Evolutionary conservation across 2,329 filamentous ascomycete genomes (phyloP).

Genomic region (Hymenoscyphus repandus): DNA sequence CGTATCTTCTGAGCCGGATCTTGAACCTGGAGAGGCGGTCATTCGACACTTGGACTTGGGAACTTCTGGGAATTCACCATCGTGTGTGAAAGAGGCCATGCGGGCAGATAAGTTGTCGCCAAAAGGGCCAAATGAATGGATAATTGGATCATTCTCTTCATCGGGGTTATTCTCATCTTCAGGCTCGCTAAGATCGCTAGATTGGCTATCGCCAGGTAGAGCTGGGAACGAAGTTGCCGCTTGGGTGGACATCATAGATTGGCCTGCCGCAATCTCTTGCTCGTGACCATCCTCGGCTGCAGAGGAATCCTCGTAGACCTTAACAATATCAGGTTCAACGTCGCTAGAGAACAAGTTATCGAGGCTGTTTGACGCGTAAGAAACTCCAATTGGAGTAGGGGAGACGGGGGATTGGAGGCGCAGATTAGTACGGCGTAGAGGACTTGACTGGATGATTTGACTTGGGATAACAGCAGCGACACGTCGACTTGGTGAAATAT

Average conservation of each 20-base stretch:
- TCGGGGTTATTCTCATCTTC: constrained; percentile 69
- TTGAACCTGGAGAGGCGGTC: constrained; percentile 20
- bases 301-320: constrained; percentile 70
- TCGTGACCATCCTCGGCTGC: constrained; percentile 44
- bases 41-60: constrained; percentile 24
- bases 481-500: constrained; percentile 45
- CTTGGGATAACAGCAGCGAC: constrained; percentile 32
- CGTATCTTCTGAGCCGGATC: constrained; percentile 27
- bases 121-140: constrained; percentile 89
- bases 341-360: constrained; percentile 35
- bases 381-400: constrained; percentile 45
- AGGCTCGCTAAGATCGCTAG: constrained; percentile 51
- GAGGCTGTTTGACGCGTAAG: constrained; percentile 17
- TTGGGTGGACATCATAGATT: constrained; percentile 24
- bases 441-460: constrained; percentile 52
- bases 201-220: constrained; percentile 26
- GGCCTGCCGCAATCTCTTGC: constrained; percentile 11
- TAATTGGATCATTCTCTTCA: constrained; percentile 90
- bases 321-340: constrained; percentile 43
- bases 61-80: constrained; percentile 56
- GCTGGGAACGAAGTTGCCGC: constrained; percentile 23
- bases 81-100: constrained; percentile 66
- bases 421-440: constrained; percentile 45
- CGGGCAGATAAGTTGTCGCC: constrained; percentile 80
- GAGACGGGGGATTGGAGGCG: constrained; percentile 73